Evolutionary conservation across 2,329 filamentous ascomycete species (phyloP).

Genomic region (Scedosporium minutisporum): DNA sequence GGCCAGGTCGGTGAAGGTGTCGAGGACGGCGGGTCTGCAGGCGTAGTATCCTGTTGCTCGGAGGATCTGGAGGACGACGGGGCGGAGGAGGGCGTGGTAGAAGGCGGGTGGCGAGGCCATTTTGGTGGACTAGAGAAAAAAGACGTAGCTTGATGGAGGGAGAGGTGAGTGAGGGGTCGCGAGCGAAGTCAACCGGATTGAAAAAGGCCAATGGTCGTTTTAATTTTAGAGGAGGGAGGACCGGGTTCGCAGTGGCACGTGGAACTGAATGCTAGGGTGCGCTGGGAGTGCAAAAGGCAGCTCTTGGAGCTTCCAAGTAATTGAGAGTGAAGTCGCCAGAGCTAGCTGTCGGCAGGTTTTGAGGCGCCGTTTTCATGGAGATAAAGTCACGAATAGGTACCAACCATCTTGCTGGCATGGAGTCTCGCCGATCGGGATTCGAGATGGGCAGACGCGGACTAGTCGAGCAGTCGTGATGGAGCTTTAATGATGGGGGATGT

Average conservation of each 20-base stretch:
- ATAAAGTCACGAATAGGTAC: neutral
- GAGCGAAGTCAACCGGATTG: neutral
- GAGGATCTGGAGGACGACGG: conserved; percentile 80
- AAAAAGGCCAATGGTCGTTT: neutral
- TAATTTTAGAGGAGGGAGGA: no score
- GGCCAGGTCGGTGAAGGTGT: conserved; percentile 79
- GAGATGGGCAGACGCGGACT: neutral
- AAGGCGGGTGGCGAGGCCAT: conserved; percentile 40
- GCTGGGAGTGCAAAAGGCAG: no score
- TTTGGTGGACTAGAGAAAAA: conserved; percentile 9
- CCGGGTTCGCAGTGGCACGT: no score
- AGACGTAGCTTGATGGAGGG: neutral
- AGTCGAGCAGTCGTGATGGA: neutral
- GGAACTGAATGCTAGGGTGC: no score
- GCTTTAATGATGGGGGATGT: no score
- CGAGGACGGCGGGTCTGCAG: conserved; percentile 70
- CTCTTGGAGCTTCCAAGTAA: no score
- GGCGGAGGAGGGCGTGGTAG: conserved; percentile 71
- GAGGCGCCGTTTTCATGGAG: neutral
- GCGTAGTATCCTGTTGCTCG: conserved; percentile 84
- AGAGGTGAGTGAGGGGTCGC: neutral
- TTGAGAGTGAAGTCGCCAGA: no score
- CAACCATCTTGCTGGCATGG: neutral
- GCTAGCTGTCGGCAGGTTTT: neutral
- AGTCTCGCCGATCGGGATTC: neutral